Evolutionary conservation across 2,329 filamentous ascomycete species (phyloP).

Genomic region (Fusarium nodosum): DNA sequence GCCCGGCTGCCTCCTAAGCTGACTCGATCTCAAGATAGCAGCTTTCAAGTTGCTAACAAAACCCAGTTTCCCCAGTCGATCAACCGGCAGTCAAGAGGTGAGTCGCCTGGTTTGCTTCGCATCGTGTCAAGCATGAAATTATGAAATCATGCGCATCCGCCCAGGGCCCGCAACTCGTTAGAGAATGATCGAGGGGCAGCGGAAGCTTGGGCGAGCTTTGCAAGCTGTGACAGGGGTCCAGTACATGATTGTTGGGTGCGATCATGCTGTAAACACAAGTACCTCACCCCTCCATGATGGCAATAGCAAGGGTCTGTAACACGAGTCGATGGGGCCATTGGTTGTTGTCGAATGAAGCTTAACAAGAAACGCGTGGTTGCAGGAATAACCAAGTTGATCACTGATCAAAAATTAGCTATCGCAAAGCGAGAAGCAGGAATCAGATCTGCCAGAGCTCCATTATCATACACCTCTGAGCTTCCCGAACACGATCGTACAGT

Average conservation of each 20-base stretch:
- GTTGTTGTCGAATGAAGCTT: constrained; percentile 40
- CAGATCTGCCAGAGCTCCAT: background rate
- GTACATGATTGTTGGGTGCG: constrained; percentile 29
- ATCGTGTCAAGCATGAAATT: constrained; percentile 48
- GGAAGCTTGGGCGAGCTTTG: constrained; percentile 35
- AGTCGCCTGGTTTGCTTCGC: constrained; percentile 28
- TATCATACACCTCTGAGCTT: background rate
- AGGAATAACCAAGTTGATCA: constrained; percentile 12
- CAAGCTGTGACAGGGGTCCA: constrained; percentile 38
- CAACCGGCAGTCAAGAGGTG: constrained; percentile 25
- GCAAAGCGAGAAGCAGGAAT: background rate
- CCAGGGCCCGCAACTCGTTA: constrained; percentile 32
- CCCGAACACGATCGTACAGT: background rate
- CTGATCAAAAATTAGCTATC: constrained; percentile 18
- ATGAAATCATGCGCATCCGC: constrained; percentile 47
- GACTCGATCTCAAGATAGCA: constrained; percentile 21
- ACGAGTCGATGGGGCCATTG: constrained; percentile 32
- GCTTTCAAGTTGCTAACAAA: constrained; percentile 19
- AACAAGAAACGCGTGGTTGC: constrained; percentile 25
- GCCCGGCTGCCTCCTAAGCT: constrained; percentile 35
- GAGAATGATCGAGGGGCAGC: constrained; percentile 44
- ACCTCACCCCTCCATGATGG: constrained; percentile 42
- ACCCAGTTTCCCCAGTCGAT: constrained; percentile 26
- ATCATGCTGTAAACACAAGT: constrained; percentile 31
- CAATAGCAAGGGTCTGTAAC: constrained; percentile 46